phyloP scores from a whole-genome alignment of 441 rosid genomes.

The Croton setiger region DNA sequence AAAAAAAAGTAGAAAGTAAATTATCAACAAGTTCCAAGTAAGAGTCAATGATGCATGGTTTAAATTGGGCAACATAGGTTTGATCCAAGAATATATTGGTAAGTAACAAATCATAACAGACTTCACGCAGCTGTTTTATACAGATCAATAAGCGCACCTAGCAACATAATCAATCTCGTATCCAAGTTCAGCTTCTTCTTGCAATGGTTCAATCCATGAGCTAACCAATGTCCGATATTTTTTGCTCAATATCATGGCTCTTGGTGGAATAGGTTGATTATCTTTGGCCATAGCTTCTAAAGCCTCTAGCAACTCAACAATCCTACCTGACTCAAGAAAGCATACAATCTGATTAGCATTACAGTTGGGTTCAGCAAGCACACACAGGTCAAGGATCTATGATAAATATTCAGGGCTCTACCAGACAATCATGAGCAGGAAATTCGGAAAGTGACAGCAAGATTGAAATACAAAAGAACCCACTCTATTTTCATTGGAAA shows the following conservation, averaged over 20 bases:
- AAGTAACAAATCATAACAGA: constrained; percentile 5
- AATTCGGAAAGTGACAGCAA: background rate
- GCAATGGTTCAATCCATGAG: constrained; percentile 97
- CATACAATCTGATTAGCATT: constrained; percentile 11
- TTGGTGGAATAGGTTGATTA: constrained; percentile 76
- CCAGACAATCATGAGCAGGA: background rate
- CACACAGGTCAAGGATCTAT: constrained; percentile 9
- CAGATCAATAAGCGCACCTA: constrained; percentile 46
- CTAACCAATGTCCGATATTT: constrained; percentile 93
- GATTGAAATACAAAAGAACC: background rate
- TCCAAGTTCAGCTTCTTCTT: constrained; percentile 97
- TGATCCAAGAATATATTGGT: background rate
- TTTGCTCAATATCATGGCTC: constrained; percentile 94
- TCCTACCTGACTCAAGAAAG: constrained; percentile 68
- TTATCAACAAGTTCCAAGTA: background rate
- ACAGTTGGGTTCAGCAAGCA: constrained; percentile 15
- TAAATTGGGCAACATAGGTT: background rate
- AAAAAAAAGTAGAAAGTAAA: constrained; percentile 5
- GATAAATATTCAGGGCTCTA: background rate
- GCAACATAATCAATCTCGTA: constrained; percentile 86
- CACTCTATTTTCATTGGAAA: background rate
- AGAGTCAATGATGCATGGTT: background rate
- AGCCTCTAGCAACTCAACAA: constrained; percentile 85
- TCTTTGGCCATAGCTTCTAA: constrained; percentile 85
- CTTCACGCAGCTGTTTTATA: background rate